Evolutionary conservation across 1,284 basidiomycete genomes (phyloP).

Genomic region (Cryptococcus deneoformans): DNA sequence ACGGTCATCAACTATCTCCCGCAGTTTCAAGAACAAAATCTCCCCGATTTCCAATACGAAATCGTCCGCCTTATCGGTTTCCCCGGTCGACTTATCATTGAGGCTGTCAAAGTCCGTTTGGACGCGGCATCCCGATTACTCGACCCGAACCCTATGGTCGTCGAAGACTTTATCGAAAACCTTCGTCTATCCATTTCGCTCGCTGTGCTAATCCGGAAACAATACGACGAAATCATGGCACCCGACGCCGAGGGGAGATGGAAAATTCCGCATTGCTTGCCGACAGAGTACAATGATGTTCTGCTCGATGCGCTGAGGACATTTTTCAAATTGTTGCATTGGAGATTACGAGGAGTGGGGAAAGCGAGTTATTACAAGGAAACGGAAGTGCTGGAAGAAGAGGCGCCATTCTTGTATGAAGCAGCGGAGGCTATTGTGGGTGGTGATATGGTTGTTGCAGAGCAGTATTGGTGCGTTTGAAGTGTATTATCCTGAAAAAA

Average conservation of each 20-base stretch:
- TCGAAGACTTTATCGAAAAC: conserved; percentile 95
- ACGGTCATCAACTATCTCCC: conserved; percentile 71
- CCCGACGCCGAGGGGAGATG: conserved; percentile 85
- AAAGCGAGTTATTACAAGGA: conserved; percentile 96
- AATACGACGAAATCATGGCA: conserved; percentile 83
- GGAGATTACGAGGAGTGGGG: conserved; percentile 90
- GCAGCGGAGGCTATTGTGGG: conserved; percentile 86
- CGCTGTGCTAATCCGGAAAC: conserved; percentile 90
- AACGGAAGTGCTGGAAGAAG: conserved; percentile 93
- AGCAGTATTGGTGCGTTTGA: conserved; percentile 76
- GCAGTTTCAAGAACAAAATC: conserved; percentile 61
- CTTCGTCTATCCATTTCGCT: conserved; percentile 87
- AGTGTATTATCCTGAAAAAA: neutral
- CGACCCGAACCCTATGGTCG: conserved; percentile 80
- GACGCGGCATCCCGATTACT: conserved; percentile 87
- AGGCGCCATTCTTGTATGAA: conserved; percentile 94
- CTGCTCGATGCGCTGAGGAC: conserved; percentile 83
- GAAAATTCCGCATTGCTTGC: conserved; percentile 83
- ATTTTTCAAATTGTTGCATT: conserved; percentile 93
- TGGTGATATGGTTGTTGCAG: conserved; percentile 88
- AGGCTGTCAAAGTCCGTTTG: conserved; percentile 81
- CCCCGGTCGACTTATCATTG: conserved; percentile 90
- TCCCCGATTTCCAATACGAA: conserved; percentile 90
- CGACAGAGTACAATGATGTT: conserved; percentile 83
- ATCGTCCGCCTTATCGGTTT: conserved; percentile 93